Evolutionary conservation across 2,329 filamentous ascomycete genomes (phyloP), one percentile per base, ranked within the genome.

Genomic region (Aspergillus arachidicola): DNA sequence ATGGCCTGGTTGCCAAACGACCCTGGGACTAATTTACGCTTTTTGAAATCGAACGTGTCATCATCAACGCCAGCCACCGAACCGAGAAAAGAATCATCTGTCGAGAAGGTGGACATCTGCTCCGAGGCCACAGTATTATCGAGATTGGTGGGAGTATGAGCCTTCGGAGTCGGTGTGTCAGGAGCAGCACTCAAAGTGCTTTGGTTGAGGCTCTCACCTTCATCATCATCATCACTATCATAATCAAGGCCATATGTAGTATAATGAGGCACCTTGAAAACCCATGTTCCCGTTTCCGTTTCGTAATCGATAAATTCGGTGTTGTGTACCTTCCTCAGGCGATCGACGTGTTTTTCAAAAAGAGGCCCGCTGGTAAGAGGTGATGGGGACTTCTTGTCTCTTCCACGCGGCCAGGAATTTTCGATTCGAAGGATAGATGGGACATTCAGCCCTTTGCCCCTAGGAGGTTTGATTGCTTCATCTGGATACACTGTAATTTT

Each of bases 201-300:
- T 72, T 83, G 80, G 62, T 79, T 79, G 81, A 81, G 72, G 81
- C 76, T 74, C 79, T 82, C 79, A 65, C 84, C 82, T 70, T 87
- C 87, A 9, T 83, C 83, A 54, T 89, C 83, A 54, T 89, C 88
- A 57, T 91, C 89, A 32, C 92, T 90, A 51, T 93, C 91, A 58
- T 92, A 92, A 67, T 94, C 91, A 59, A 98, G 84, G 46, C 91
- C 94, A 74, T 99, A 99, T 1, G 93, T 97, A 1, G 94, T 98
- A 77, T 96, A 99, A 78, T 99, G 95, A 72, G 94, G 89, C n/a
- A 99, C 95, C 11, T 84, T 88, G 81, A 99, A 99, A 16, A 87
- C 87, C 96, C 96, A 99, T 54, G 91, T 86, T 58, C 94, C 95
- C 58, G 89, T 93, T 1, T 92, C 84, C 62, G 84, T 83, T 67